These are phyloP conservation scores for Wickerhamiella spandovensis DNA, from an alignment of 805 yeast species.

Conservation along the genomic window DNA sequence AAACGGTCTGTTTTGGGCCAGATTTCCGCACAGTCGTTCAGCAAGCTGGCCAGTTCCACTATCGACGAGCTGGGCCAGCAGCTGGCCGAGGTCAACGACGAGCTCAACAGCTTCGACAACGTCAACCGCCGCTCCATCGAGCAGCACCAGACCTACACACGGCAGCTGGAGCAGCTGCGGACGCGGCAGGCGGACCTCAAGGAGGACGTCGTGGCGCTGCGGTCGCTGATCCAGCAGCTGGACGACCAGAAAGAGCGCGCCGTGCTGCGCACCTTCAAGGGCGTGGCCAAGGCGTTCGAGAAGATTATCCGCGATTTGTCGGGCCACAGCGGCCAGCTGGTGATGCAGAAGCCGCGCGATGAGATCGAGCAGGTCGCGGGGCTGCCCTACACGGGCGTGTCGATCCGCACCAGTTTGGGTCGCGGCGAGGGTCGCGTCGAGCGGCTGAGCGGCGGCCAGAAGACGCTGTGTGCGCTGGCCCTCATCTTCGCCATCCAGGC, in stretches of 20 bases:
- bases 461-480: constrained; percentile 91
- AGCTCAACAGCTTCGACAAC: constrained; percentile 52
- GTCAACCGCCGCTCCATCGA: constrained; percentile 85
- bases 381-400: constrained; percentile 51
- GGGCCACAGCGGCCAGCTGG: constrained; percentile 64
- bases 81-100: constrained; percentile 42
- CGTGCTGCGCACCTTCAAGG: constrained; percentile 60
- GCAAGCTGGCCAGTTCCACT: constrained; percentile 30
- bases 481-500: constrained; percentile 85
- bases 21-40: constrained; percentile 64
- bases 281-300: constrained; percentile 60
- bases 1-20: constrained; percentile 78
- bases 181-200: constrained; percentile 57
- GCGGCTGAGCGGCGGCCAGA: constrained; percentile 94
- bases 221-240: constrained; percentile 47
- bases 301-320: constrained; percentile 69
- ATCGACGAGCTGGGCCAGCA: constrained; percentile 42
- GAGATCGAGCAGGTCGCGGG: constrained; percentile 13
- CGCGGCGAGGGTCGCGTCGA: constrained; percentile 77
- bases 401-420: constrained; percentile 81
- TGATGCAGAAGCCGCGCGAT: constrained; percentile 36
- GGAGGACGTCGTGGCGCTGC: constrained; percentile 58
- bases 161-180: constrained; percentile 54
- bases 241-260: constrained; percentile 75
- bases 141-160: constrained; percentile 59